A percentile compares a stretch with the other conserved stretches of the same genome.
Evolutionary conservation across 176 grass and related monocot genomes (phyloP).

Genomic region (Carex littledalei): DNA sequence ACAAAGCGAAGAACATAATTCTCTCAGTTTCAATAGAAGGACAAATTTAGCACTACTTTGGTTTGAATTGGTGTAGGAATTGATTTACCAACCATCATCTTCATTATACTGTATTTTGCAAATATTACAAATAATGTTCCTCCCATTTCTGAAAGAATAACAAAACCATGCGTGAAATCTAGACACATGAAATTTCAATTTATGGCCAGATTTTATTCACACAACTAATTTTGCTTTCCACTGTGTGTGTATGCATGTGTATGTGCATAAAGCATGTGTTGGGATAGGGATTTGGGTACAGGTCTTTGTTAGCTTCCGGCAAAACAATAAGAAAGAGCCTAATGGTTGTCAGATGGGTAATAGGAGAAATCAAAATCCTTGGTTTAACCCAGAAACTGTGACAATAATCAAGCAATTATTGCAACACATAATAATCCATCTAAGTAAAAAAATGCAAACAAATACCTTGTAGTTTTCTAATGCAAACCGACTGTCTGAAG

Average conservation of each 20-base stretch:
- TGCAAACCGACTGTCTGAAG: slow-evolving; percentile 82
- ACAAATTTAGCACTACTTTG: neutral
- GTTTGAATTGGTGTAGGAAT: neutral
- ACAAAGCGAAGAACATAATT: neutral
- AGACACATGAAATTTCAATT: neutral
- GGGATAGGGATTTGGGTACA: neutral
- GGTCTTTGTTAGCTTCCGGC: neutral
- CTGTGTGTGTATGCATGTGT: neutral
- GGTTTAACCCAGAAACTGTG: neutral
- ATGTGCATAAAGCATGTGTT: neutral
- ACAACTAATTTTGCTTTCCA: neutral
- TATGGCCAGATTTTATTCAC: neutral
- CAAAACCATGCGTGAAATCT: neutral
- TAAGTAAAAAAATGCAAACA: slow-evolving; percentile 1
- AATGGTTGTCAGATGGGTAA: neutral
- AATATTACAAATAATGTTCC: neutral
- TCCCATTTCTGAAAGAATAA: neutral
- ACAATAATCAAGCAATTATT: neutral
- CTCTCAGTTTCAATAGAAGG: neutral
- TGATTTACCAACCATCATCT: neutral
- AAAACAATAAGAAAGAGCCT: neutral
- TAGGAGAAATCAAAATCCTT: neutral
- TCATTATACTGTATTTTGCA: neutral
- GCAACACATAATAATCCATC: neutral
- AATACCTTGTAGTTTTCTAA: slow-evolving; percentile 96